phyloP scores from a whole-genome alignment of 2,329 filamentous ascomycete species.

The Aspergillus sp. region DNA sequence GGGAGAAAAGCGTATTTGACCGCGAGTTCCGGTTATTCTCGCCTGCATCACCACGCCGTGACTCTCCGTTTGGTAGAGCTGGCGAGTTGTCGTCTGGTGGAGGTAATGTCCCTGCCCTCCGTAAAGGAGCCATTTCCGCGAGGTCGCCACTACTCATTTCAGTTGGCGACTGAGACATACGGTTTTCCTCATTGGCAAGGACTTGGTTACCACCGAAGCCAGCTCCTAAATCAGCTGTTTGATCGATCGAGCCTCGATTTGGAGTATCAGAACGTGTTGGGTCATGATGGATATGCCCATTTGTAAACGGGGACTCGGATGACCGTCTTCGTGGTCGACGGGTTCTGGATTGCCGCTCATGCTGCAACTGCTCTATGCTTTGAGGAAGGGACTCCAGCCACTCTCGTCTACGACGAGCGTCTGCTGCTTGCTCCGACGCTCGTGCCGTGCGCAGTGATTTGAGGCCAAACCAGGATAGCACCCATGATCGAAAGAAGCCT shows the following conservation, averaged over 20 bases:
- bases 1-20: constrained; percentile 45
- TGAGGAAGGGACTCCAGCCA: constrained; percentile 32
- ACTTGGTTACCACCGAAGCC: constrained; percentile 23
- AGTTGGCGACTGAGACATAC: constrained; percentile 42
- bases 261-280: constrained; percentile 16
- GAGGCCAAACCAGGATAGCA: constrained; percentile 34
- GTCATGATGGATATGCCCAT: constrained; percentile 20
- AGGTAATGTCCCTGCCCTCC: constrained; percentile 23
- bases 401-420: constrained; percentile 22
- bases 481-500: constrained; percentile 32
- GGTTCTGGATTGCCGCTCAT: constrained; percentile 27
- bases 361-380: constrained; percentile 34
- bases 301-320: constrained; percentile 15
- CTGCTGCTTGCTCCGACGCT: constrained; percentile 17
- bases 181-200: constrained; percentile 37
- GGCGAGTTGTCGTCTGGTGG: constrained; percentile 15
- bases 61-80: constrained; percentile 11
- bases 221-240: constrained; percentile 20
- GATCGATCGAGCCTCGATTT: constrained; percentile 15
- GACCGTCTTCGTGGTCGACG: constrained; percentile 16
- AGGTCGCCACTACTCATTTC: constrained; percentile 39
- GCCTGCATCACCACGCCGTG: constrained; percentile 10
- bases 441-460: constrained; percentile 19
- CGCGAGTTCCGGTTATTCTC: constrained; percentile 34
- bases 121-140: constrained; percentile 29